Base-by-base conservation (phyloP, 441 rosid genomes). In the Biscutella auriculata region DNA sequence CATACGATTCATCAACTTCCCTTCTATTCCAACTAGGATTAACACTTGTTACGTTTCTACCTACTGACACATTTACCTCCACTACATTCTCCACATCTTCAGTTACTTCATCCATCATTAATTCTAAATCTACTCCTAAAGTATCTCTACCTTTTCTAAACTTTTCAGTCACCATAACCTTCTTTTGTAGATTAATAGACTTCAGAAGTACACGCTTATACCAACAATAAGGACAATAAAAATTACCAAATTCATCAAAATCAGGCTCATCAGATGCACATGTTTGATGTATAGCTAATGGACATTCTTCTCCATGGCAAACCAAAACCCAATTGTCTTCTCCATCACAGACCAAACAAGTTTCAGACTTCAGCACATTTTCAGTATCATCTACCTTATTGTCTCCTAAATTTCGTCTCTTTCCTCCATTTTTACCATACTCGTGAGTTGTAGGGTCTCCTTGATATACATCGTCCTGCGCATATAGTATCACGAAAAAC, bases 191-290 rank as follows among this genome's bases (percentile, higher is more conserved):
- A 32, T 60, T 65, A 47, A 27, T 8, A 7, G 57, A 56, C 79
- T 63, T 69, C 1, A 30, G 30, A 36, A 62, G 23, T 15, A 60
- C 53, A 57, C 61, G 58, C 60, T 77, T 82, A 69, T 82, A 79
- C 69, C 75, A 71, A 68, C 89, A 82, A 16, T 82, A 81, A 11
- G 85, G 81, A 47, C 93, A 79, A 15, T 66, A 77, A 64, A 80
- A 79, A 8, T 70, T 73, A 0, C 83, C 89, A 19, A 21, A 36
- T 2, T 68, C 74, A 65, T 82, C 81, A 21, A 71, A 69, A 25
- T 56, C 47, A 11, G 77, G 76, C 34, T 64, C 64, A 46, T 12
- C 10, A 30, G 28, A 41, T 46, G 46, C 33, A 58, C 87, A 81
- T 4, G 49, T 69, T 57, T 66, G 70, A 42, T 83, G 87, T 29